phyloP scores from a whole-genome alignment of 2,329 filamentous ascomycete species.

The Colletotrichum chrysophilum region DNA sequence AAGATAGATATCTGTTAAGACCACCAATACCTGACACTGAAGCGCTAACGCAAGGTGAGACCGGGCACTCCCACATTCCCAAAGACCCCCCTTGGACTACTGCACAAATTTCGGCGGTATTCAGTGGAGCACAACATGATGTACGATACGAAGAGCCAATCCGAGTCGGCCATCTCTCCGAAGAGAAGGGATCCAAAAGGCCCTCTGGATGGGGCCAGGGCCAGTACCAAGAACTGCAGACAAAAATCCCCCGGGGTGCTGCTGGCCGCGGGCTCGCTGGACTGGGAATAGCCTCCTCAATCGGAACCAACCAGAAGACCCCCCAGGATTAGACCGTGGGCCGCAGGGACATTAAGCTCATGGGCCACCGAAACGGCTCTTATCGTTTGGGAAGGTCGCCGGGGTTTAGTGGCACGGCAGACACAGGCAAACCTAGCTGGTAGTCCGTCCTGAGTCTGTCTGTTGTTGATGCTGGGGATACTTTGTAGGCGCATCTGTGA shows the following conservation, averaged over 20 bases:
- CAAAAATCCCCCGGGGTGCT: constrained; percentile 21
- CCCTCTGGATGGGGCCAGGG: not conserved
- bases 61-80: not conserved
- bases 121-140: not conserved
- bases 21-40: not conserved
- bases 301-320: constrained; percentile 6
- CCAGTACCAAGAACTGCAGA: constrained; percentile 20
- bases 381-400: constrained; percentile 15
- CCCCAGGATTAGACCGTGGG: not conserved
- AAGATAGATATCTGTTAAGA: not conserved
- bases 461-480: not conserved
- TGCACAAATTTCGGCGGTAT: constrained; percentile 18
- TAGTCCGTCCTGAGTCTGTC: not conserved
- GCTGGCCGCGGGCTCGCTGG: not conserved
- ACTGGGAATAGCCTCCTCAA: constrained; percentile 2
- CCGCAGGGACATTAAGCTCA: constrained; percentile 17
- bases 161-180: constrained; percentile 8
- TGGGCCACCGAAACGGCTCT: constrained; percentile 15
- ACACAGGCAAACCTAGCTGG: not conserved
- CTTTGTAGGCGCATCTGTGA: not conserved
- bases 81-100: not conserved
- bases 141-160: not conserved
- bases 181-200: not conserved
- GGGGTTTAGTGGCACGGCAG: not conserved
- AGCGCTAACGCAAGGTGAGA: not conserved